Percentiles rank a stretch among this genome's conserved stretches.
Evolutionary conservation across 352 stramenopile genomes (phyloP).

Genomic region (Plasmopara viticola): DNA sequence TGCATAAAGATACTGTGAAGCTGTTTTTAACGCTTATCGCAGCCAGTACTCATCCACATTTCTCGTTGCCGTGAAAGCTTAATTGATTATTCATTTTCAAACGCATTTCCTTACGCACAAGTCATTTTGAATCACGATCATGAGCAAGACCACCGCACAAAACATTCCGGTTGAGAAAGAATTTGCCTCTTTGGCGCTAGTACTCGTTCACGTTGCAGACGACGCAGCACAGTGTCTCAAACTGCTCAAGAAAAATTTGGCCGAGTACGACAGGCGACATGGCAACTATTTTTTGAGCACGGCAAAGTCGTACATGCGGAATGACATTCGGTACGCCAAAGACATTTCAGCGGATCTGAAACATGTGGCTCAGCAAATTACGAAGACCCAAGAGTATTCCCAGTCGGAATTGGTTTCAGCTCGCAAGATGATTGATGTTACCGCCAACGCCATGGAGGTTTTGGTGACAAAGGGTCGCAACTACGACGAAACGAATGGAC

Average conservation of each 20-base stretch:
- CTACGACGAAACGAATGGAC: conserved; percentile 18
- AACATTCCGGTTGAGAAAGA: conserved; percentile 9
- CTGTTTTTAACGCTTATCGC: too few species aligned
- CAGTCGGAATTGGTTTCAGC: conserved; percentile 12
- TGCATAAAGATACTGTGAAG: too few species aligned
- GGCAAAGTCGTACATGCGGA: conserved; percentile 18
- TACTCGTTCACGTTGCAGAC: conserved; percentile 13
- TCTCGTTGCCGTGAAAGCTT: neutral
- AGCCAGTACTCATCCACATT: neutral
- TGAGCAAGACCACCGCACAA: conserved; percentile 12
- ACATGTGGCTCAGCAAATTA: conserved; percentile 14
- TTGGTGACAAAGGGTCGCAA: conserved; percentile 11
- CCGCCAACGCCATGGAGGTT: conserved; percentile 10
- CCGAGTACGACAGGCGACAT: conserved; percentile 19
- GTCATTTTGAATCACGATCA: conserved; percentile 1
- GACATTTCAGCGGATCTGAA: conserved; percentile 16
- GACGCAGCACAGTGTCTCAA: conserved; percentile 15
- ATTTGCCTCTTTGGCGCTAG: conserved; percentile 13
- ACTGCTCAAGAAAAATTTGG: conserved; percentile 18
- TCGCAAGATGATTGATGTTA: conserved; percentile 15
- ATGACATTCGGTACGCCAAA: conserved; percentile 20
- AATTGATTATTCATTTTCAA: conserved; percentile 10
- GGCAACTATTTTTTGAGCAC: conserved; percentile 11
- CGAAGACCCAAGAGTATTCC: conserved; percentile 10
- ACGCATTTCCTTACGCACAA: conserved; percentile 6